These are phyloP conservation scores for Colletotrichum falcatum DNA, from an alignment of 2,329 filamentous ascomycete genomes.

Conservation along the genomic window DNA sequence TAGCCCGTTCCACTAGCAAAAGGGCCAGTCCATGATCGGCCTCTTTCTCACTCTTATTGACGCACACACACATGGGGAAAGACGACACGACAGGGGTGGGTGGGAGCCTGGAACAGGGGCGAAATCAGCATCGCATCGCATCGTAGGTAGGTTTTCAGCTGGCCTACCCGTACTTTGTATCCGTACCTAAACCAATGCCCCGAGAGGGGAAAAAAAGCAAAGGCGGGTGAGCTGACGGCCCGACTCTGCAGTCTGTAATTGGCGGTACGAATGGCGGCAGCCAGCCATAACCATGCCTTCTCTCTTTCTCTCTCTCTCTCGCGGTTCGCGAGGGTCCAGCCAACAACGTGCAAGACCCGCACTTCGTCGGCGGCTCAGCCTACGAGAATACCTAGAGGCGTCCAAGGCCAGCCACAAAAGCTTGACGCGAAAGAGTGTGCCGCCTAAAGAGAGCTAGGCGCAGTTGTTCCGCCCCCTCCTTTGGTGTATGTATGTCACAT, in stretches of 20 bases:
- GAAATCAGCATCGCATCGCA: neutral
- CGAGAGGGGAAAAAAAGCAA: neutral
- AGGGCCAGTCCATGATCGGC: constrained; percentile 19
- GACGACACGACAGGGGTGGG: constrained; percentile 15
- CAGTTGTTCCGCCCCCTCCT: neutral
- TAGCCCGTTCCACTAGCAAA: constrained; percentile 21
- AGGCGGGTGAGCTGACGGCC: neutral
- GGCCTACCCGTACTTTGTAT: no score
- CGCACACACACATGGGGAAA: neutral
- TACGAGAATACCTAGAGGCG: constrained; percentile 1
- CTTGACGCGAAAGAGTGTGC: constrained; percentile 14
- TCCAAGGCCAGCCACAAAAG: constrained; percentile 32
- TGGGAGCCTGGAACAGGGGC: constrained; percentile 12
- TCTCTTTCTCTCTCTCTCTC: no score
- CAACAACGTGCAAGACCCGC: neutral
- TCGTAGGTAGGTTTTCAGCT: neutral
- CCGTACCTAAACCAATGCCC: neutral
- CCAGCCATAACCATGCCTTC: constrained; percentile 6
- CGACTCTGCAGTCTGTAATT: neutral
- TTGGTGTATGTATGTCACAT: no score
- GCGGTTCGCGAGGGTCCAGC: constrained; percentile 7
- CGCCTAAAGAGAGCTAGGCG: neutral
- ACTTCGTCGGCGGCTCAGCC: constrained; percentile 21
- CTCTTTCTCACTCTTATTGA: neutral
- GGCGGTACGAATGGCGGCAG: neutral